Base-by-base conservation (phyloP, 2,329 filamentous ascomycete species). In the Domatiomyces globalis region DNA sequence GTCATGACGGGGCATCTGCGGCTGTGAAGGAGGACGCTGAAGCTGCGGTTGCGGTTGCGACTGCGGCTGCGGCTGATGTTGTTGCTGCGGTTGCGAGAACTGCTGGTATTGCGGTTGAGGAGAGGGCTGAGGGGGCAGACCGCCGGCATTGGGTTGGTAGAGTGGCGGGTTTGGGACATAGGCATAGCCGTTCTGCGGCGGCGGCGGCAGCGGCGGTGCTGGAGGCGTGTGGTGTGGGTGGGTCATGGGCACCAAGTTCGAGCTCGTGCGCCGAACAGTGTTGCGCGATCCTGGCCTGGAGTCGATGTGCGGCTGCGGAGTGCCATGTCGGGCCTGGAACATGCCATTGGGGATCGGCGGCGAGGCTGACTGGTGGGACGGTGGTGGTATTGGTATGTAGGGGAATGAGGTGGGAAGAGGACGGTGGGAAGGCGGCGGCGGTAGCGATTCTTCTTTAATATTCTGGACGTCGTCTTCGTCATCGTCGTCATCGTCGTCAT, bases 141-240 rank as follows among this genome's bases (percentile, higher is more conserved):
- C 53, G 53, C 68, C 66, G 48, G 73, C 68, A 56, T 76, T 84
- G 8, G 80, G 80, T 61, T 87, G 87, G 68, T 94, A 95, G 60
- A 94, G 87, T 33, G 85, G 80, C 42, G 85, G 85, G 56, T 92
- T 88, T 2, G 85, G 81, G 74, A 94, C 87, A 64, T 88, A 95
- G 2, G 84, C 78, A 66, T 85, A 94, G 50, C 79, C 85, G 62
- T 84, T 85, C 54, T 77, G 71, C 25, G 74, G 73, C 33, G 76
- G 77, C 46, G 5, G 33, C 12, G 78, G 75, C 33, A 10, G 33
- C 42, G 33, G 33, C 10, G 15, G 33, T 39, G 33, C 33, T 15
- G 33, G 33, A 25, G 22, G 10, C 33, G 10, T 15, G 79, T 79
- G 42, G 73, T 74, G 57, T 84, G 75, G 75, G 53, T 78, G 75